These are phyloP conservation scores for Cladorrhinum sp. DNA, from an alignment of 2,329 filamentous ascomycete species.

Conservation along the genomic window DNA sequence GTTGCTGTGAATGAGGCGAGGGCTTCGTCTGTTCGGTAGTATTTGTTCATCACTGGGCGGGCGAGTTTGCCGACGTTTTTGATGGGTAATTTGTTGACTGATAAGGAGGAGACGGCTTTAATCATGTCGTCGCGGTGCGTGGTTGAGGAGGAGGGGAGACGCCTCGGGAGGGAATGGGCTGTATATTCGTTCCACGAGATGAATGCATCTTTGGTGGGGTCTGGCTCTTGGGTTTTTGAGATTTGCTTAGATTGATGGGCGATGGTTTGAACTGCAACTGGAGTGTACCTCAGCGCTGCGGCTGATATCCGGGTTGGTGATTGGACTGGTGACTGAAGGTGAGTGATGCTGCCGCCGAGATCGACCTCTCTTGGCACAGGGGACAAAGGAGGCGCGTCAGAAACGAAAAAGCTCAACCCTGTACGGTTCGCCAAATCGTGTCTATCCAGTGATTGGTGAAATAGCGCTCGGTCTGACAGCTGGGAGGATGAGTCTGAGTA, in stretches of 20 bases:
- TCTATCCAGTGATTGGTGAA: background rate
- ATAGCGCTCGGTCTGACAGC: background rate
- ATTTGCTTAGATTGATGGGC: background rate
- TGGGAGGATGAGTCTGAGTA: conserved; percentile 8
- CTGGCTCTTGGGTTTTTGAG: background rate
- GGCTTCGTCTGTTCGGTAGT: background rate
- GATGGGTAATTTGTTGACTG: background rate
- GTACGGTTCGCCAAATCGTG: background rate
- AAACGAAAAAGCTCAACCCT: conserved; percentile 4
- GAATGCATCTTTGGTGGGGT: background rate
- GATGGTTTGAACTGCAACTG: background rate
- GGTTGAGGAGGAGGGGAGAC: background rate
- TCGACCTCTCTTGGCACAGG: background rate
- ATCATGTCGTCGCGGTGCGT: conserved; percentile 11
- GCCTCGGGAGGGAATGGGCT: background rate
- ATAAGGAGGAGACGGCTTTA: conserved; percentile 9
- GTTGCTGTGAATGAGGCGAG: conserved; percentile 5
- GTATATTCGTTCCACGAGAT: conserved; percentile 6
- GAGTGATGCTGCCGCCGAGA: conserved; percentile 1
- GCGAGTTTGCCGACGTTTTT: conserved; percentile 14
- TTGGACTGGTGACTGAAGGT: background rate
- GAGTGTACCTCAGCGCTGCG: background rate
- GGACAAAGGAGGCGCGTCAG: background rate
- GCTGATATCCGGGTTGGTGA: background rate
- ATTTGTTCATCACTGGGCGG: conserved; percentile 12